Percentiles rank a stretch among this genome's conserved stretches.
Evolutionary conservation across 768 basidiomycete genomes (phyloP).

Genomic region (Amanita exitialis): DNA sequence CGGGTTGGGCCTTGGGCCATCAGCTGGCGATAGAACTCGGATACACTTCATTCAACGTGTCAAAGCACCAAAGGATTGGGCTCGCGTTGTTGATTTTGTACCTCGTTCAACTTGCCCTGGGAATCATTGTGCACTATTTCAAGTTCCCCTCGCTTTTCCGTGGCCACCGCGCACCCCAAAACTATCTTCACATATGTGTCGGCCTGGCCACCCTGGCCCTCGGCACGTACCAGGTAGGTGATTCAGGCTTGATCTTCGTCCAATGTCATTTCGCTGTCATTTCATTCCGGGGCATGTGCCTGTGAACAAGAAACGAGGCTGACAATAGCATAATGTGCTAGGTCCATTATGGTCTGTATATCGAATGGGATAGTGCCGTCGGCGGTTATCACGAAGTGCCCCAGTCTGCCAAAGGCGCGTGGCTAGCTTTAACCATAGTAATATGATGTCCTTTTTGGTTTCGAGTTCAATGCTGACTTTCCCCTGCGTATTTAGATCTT

Average conservation of each 20-base stretch:
- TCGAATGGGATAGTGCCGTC: conserved; percentile 28
- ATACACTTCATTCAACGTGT: conserved; percentile 26
- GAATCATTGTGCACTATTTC: conserved; percentile 40
- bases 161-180: conserved; percentile 37
- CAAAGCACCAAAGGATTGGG: conserved; percentile 39
- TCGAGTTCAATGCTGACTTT: conserved; percentile 3
- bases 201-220: conserved; percentile 45
- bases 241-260: neutral
- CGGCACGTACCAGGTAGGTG: conserved; percentile 38
- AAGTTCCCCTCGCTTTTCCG: conserved; percentile 30
- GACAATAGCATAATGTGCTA: conserved; percentile 9
- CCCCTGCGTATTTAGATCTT: conserved; percentile 26
- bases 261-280: conserved; percentile 3
- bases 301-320: neutral
- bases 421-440: conserved; percentile 35
- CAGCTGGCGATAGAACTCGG: conserved; percentile 20
- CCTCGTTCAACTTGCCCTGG: conserved; percentile 36
- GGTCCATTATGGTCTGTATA: conserved; percentile 40
- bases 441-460: conserved; percentile 10
- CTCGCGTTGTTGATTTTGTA: conserved; percentile 45
- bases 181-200: conserved; percentile 43
- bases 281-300: neutral
- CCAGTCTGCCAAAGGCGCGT: conserved; percentile 30
- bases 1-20: conserved; percentile 37
- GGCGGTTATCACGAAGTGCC: conserved; percentile 27